A percentile compares a stretch with the other conserved stretches of the same genome.
These are phyloP conservation scores for Boletus sp. DNA, from an alignment of 768 basidiomycete genomes.

Conservation along the genomic window DNA sequence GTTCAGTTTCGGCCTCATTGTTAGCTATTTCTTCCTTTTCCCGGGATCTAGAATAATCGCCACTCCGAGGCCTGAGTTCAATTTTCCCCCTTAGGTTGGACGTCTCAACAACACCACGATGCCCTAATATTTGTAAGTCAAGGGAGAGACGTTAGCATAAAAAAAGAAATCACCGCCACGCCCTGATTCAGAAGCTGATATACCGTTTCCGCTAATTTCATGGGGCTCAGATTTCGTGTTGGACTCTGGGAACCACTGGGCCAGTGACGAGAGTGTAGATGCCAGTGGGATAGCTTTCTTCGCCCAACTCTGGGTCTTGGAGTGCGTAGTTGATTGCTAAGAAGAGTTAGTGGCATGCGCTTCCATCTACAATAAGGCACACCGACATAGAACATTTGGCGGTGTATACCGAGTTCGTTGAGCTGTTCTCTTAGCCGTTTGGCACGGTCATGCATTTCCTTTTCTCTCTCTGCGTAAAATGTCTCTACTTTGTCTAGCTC, in stretches of 20 bases:
- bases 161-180: constrained; percentile 9
- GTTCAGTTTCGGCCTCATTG: neutral
- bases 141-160: too few relatives aligned
- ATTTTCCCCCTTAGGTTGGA: neutral
- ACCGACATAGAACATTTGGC: constrained; percentile 55
- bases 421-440: constrained; percentile 63
- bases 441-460: constrained; percentile 51
- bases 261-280: constrained; percentile 2
- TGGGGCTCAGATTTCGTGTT: neutral
- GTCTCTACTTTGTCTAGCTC: constrained; percentile 84
- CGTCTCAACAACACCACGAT: neutral
- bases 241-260: neutral
- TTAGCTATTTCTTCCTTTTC: neutral
- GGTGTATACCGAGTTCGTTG: constrained; percentile 68
- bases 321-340: constrained; percentile 10
- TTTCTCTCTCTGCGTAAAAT: constrained; percentile 76
- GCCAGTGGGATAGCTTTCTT: constrained; percentile 1
- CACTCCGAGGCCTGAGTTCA: neutral
- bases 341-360: neutral
- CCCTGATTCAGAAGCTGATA: constrained; percentile 18
- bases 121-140: neutral
- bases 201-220: neutral
- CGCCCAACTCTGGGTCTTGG: constrained; percentile 9
- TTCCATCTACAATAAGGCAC: neutral
- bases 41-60: neutral